These are phyloP conservation scores for Helotiales sp. DNA, from an alignment of 2,329 filamentous ascomycete genomes.

Conservation along the genomic window DNA sequence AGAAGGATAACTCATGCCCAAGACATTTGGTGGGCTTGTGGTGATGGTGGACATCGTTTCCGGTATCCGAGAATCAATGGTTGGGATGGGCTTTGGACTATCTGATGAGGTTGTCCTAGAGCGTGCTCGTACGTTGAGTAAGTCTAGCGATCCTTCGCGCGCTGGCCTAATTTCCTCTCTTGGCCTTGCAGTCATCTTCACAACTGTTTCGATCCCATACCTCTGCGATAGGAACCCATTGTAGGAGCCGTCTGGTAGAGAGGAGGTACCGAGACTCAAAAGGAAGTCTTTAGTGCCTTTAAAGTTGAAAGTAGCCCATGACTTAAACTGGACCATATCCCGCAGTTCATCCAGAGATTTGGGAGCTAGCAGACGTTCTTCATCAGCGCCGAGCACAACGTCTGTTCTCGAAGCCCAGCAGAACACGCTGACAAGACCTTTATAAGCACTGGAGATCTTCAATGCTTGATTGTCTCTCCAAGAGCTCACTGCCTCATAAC, in stretches of 20 bases:
- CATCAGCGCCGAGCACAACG: conserved; percentile 12
- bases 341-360: conserved; percentile 1
- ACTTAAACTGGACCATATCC: conserved; percentile 11
- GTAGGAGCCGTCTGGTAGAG: conserved; percentile 16
- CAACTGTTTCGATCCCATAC: conserved; percentile 16
- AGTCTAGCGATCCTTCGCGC: too few relatives aligned
- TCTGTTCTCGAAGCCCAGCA: conserved; percentile 25
- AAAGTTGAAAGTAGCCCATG: conserved; percentile 19
- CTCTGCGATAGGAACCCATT: conserved; percentile 26
- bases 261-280: conserved; percentile 16
- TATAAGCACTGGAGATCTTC: conserved; percentile 23
- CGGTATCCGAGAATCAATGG: background rate
- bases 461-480: conserved; percentile 19
- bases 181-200: background rate
- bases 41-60: background rate
- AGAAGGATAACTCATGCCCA: background rate
- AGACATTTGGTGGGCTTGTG: background rate
- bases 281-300: conserved; percentile 27
- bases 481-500: conserved; percentile 17
- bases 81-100: background rate
- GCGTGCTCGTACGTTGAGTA: too few relatives aligned
- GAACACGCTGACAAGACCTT: conserved; percentile 24
- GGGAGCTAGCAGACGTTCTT: background rate
- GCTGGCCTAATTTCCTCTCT: background rate
- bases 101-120: too few relatives aligned